phyloP scores from a whole-genome alignment of 345 rosid species.

The Physaria fendleri region DNA sequence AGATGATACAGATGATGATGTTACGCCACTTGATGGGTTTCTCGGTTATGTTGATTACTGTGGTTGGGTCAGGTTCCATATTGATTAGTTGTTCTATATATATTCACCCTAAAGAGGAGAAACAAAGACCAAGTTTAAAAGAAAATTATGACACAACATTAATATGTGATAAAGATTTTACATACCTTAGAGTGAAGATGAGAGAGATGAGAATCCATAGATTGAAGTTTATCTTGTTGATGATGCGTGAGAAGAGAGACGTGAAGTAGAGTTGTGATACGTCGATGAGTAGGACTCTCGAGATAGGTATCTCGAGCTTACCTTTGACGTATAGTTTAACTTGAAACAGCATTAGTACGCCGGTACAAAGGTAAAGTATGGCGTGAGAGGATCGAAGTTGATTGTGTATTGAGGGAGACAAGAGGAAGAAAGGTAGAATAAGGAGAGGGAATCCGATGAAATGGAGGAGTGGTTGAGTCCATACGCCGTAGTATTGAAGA shows the following conservation, averaged over 20 bases:
- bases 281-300: constrained; percentile 1
- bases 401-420: background rate
- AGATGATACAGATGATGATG: background rate
- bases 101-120: background rate
- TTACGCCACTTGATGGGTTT: background rate
- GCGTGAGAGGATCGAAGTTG: background rate
- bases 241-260: background rate
- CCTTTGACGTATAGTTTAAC: background rate
- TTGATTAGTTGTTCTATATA: no score
- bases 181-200: background rate
- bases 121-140: background rate
- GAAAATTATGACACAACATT: background rate
- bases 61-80: background rate
- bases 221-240: background rate
- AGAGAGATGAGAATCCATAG: background rate
- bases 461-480: constrained; percentile 2
- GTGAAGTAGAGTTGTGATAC: constrained; percentile 1
- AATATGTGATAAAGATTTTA: background rate
- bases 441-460: constrained; percentile 9
- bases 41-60: background rate
- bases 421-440: background rate
- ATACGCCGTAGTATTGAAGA: background rate
- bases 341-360: background rate
- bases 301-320: background rate
- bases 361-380: background rate